Conservation (phyloP, 1,284 basidiomycete species). For the Cutaneotrichosporon daszewskae region DNA sequence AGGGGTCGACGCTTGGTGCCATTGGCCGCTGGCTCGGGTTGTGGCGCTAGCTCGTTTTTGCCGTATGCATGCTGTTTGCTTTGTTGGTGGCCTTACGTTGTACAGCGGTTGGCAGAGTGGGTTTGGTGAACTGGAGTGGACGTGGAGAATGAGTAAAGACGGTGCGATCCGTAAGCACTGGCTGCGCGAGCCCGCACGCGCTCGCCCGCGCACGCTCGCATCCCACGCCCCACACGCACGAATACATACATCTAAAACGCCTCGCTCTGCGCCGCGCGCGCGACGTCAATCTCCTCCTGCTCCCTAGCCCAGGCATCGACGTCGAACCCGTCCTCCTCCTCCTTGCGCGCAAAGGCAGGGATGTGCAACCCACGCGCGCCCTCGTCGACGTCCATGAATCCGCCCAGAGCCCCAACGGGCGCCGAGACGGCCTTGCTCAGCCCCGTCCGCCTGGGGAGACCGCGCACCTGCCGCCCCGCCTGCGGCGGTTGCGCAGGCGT, state of each 20-base stretch:
- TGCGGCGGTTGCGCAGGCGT: slow-evolving; percentile 5
- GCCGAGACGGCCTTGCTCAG: slow-evolving; percentile 36
- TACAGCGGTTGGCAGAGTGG: too few relatives aligned
- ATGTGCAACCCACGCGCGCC: too few relatives aligned
- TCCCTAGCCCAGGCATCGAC: slow-evolving; percentile 32
- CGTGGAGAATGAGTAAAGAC: too few relatives aligned
- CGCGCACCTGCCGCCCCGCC: slow-evolving; percentile 11
- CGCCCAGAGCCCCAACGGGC: slow-evolving; percentile 23
- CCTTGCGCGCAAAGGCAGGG: background rate
- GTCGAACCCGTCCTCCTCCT: slow-evolving; percentile 40
- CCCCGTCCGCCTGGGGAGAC: slow-evolving; percentile 5
- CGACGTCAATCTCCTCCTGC: slow-evolving; percentile 35
- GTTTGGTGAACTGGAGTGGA: too few relatives aligned
- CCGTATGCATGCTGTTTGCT: background rate
- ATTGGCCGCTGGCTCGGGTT: slow-evolving; percentile 9
- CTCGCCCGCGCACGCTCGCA: too few relatives aligned
- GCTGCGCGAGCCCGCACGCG: too few relatives aligned
- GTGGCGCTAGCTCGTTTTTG: background rate
- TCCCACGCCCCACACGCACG: too few relatives aligned
- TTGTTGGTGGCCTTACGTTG: background rate
- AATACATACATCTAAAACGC: too few relatives aligned
- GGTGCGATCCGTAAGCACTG: too few relatives aligned
- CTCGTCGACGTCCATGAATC: slow-evolving; percentile 36
- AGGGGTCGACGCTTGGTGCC: slow-evolving; percentile 1
- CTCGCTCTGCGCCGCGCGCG: slow-evolving; percentile 28